Base-by-base conservation (phyloP, 2,329 filamentous ascomycete species). In the Cucurbitaria berberidis region DNA sequence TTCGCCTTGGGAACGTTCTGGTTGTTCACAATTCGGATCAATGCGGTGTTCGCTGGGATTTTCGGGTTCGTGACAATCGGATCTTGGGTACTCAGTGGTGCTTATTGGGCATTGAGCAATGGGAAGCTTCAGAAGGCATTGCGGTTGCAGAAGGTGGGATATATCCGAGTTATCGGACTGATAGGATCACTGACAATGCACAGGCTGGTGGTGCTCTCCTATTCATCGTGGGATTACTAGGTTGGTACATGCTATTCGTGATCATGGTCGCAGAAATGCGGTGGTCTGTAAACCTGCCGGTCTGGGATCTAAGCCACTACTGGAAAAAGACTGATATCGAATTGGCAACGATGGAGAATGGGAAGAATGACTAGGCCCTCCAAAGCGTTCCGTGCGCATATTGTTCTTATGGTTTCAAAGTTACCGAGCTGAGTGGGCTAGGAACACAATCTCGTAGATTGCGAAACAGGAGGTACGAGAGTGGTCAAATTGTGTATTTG, bases 181-280 rank as follows among this genome's bases (percentile, higher is more conserved):
- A 22, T 2, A 19, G 4, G 3, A 16, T 7, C n/a, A 2, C 55
- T 63, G 27, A 63, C 30, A 5, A 5, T 8, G 1, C 2, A 19
- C 3, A 76, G 73, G 62, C 71, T 51, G 74, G 73, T 18, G 74
- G 71, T 24, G 74, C 74, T 6, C 39, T 76, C 4, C 49, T 76
- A 4, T 83, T 84, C 51, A 67, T 81, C 1, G 78, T 81, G 1
- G 80, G 76, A 0, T 19, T 76, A 0, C 59, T 83, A 4, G 81
- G 81, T 1, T 84, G 80, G 78, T 83, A 83, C 54, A 81, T 82
- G 69, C 78, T 78, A 9, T 77, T 82, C 43, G 80, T 82, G 5
- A 82, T 83, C 51, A 82, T 83, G 78, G 76, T 78, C 1, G 79
- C 76, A 3, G 81, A 84, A 69, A 82, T 83, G 79, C 73, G 80